Conservation (phyloP, 139 green algal genomes). For the Micractinium sp. region DNA sequence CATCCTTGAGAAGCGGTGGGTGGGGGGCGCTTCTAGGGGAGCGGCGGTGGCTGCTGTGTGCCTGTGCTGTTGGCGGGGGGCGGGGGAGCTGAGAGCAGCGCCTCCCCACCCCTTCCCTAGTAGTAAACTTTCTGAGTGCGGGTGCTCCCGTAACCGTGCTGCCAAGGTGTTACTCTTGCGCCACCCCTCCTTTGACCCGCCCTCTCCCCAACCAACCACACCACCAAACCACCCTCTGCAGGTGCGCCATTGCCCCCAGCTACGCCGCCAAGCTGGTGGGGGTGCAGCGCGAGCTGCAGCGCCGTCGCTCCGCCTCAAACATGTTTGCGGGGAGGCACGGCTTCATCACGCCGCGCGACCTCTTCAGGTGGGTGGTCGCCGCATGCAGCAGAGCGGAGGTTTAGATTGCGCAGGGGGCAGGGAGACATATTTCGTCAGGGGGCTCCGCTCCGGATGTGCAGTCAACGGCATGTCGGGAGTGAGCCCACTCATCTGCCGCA, state of each 20-base stretch:
- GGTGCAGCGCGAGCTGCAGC: constrained; percentile 93
- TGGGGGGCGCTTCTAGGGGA: background rate
- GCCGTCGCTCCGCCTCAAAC: constrained; percentile 69
- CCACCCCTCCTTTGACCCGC: background rate
- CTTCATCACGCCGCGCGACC: constrained; percentile 96
- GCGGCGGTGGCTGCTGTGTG: background rate
- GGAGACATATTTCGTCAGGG: no score
- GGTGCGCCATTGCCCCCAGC: constrained; percentile 69
- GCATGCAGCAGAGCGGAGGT: background rate
- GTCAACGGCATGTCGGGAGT: no score
- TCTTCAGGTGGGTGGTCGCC: constrained; percentile 81
- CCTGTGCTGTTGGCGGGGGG: background rate
- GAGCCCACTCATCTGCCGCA: no score
- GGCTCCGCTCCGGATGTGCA: no score
- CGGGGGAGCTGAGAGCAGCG: no score
- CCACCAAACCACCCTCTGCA: no score
- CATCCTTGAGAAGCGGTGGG: constrained; percentile 88
- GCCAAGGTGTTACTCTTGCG: no score
- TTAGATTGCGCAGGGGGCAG: no score
- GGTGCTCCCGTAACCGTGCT: no score
- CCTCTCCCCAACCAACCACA: no score
- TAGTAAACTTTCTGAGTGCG: no score
- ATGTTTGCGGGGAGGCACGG: constrained; percentile 94
- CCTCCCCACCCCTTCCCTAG: no score
- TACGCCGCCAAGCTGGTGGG: constrained; percentile 91